Percentiles rank a stretch among this genome's conserved stretches.
phyloP scores from a whole-genome alignment of 306 rosid genomes.

The Elaeagnus macrophylla region DNA sequence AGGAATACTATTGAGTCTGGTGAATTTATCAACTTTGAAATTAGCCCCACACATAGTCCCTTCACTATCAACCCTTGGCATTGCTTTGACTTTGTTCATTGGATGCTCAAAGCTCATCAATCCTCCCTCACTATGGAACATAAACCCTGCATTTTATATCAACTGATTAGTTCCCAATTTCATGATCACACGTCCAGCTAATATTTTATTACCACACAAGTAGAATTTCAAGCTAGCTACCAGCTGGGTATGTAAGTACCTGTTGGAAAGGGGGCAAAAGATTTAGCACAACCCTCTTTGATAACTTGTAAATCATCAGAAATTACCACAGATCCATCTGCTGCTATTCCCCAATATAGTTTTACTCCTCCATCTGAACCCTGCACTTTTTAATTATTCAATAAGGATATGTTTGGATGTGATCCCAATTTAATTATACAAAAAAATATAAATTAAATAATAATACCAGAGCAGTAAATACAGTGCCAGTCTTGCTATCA shows the following conservation, averaged over 20 bases:
- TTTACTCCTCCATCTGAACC: slow-evolving; percentile 94
- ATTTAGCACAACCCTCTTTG: slow-evolving; percentile 92
- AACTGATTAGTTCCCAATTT: neutral
- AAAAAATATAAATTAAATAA: neutral
- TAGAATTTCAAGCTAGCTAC: no score
- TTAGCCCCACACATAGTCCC: slow-evolving; percentile 91
- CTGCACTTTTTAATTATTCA: slow-evolving; percentile 19
- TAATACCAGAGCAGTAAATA: slow-evolving; percentile 81
- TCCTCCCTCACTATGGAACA: slow-evolving; percentile 91
- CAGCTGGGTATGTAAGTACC: no score
- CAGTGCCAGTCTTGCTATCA: slow-evolving; percentile 75
- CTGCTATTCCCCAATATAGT: slow-evolving; percentile 92
- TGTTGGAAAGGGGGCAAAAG: slow-evolving; percentile 92
- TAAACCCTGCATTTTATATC: slow-evolving; percentile 45
- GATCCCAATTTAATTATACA: neutral
- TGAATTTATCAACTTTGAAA: slow-evolving; percentile 71
- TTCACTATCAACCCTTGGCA: slow-evolving; percentile 92
- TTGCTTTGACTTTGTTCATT: slow-evolving; percentile 81
- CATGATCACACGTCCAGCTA: neutral
- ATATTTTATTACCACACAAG: neutral
- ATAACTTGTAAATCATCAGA: slow-evolving; percentile 81
- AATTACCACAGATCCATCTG: slow-evolving; percentile 91
- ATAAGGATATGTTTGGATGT: neutral
- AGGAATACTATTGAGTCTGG: slow-evolving; percentile 83
- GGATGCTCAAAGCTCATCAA: slow-evolving; percentile 98